Percentiles rank a stretch among this genome's conserved stretches.
Evolutionary conservation across 495 filamentous ascomycete genomes (phyloP).

Genomic region (Penicillium coffeae): DNA sequence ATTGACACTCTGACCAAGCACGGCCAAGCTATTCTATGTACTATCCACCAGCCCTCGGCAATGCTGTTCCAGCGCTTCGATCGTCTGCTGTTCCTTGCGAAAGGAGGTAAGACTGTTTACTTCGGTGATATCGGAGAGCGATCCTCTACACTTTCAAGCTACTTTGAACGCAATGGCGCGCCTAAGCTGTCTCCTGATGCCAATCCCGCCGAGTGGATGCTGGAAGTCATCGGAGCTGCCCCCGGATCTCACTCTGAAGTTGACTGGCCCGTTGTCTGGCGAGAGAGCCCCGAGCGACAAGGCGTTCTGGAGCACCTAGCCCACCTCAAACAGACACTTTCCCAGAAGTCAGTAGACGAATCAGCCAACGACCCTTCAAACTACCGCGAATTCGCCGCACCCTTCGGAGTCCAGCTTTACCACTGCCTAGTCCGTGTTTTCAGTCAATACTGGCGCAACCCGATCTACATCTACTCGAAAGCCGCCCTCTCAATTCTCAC

Average conservation of each 20-base stretch:
- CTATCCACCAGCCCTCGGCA: slow-evolving; percentile 93
- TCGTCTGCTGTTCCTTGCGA: slow-evolving; percentile 76
- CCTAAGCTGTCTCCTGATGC: slow-evolving; percentile 64
- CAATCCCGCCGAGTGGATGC: slow-evolving; percentile 88
- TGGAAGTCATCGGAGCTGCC: slow-evolving; percentile 88
- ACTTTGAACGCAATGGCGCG: slow-evolving; percentile 80
- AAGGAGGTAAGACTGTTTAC: slow-evolving; percentile 81
- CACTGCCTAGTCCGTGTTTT: slow-evolving; percentile 52
- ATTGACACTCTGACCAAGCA: slow-evolving; percentile 82
- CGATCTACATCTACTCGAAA: slow-evolving; percentile 59
- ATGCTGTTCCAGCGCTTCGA: slow-evolving; percentile 97
- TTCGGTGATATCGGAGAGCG: slow-evolving; percentile 86
- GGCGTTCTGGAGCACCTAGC: slow-evolving; percentile 66
- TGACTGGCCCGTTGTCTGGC: slow-evolving; percentile 84
- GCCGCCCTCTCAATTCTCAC: slow-evolving; percentile 48
- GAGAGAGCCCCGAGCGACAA: slow-evolving; percentile 60
- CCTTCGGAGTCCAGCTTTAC: slow-evolving; percentile 49
- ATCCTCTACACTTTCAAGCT: slow-evolving; percentile 65
- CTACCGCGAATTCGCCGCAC: slow-evolving; percentile 51
- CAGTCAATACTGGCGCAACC: slow-evolving; percentile 58
- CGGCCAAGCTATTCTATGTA: slow-evolving; percentile 90
- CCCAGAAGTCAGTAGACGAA: slow-evolving; percentile 37
- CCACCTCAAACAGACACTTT: slow-evolving; percentile 58
- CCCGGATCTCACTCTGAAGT: slow-evolving; percentile 70
- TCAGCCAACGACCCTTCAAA: slow-evolving; percentile 26